Evolutionary conservation across 2,329 filamentous ascomycete species (phyloP), one percentile per base, ranked within the genome.

Genomic region (Aureobasidium sp.): DNA sequence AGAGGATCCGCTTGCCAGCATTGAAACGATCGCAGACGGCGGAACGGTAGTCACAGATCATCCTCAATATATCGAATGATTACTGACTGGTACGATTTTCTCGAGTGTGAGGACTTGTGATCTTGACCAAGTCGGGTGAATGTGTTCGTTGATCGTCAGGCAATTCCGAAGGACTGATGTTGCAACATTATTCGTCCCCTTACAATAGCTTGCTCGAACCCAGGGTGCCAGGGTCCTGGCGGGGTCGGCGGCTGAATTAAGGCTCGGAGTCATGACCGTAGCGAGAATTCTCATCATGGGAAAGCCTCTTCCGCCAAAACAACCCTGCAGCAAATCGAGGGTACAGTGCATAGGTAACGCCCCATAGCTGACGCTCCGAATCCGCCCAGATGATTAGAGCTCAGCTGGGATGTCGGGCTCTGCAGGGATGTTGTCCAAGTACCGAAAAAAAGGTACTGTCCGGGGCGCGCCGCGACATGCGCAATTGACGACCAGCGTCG

Each of bases 181-280:
- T 17, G 51, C 51, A 37, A 37, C 15, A 37, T 27, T 37, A 12
- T 41, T 37, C 41, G 20, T 27, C 14, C 22, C 36, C 34, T 53
- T 53, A 25, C 22, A 3, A 25, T 25, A 25, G 22, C 31, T 53
- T 53, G 36, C 31, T 53, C 41, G 17, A 14, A 55, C 51, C 12
- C 37, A 55, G 51, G 51, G 51, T 42, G 37, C 37, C 37, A 55
- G 51, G 51, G 51, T 42, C 51, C 37, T 55, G 17, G 51, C 17
- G 51, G 36, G 37, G 25, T 39, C 36, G 20, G 36, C 42, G 45
- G 36, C 51, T 27, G 8, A 36, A 36, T 36, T 20, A 20, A 25
- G 20, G 20, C 42, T 27, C 22, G 42, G 22, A 45, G 14, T 14
- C 22, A 22, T 45, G 8, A 22, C 45, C 25, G 45, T 31, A 31